phyloP scores from a whole-genome alignment of 352 stramenopile genomes.

The Phytophthora cactorum region DNA sequence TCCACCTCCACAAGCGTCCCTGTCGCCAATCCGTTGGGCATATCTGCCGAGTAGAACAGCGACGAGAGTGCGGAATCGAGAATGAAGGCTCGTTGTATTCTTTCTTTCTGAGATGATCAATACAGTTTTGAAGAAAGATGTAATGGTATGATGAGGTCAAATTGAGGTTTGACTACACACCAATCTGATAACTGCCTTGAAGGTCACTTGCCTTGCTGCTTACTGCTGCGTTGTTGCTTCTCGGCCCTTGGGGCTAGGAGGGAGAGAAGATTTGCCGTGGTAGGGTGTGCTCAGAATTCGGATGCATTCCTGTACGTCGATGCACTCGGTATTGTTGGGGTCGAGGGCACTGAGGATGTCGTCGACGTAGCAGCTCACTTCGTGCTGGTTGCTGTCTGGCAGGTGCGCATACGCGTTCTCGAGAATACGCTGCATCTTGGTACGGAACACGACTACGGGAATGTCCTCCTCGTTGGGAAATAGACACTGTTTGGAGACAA shows the following conservation, averaged over 20 bases:
- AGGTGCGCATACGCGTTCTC: conserved; percentile 70
- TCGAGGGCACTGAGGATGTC: conserved; percentile 72
- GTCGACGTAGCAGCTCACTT: conserved; percentile 77
- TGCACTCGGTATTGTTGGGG: conserved; percentile 74
- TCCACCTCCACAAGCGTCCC: conserved; percentile 41
- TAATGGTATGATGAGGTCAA: conserved; percentile 13
- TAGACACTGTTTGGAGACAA: conserved; percentile 38
- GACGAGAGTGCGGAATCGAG: conserved; percentile 12
- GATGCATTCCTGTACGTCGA: conserved; percentile 75
- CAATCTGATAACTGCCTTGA: conserved; percentile 19
- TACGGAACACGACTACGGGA: conserved; percentile 65
- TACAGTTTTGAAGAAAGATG: conserved; percentile 12
- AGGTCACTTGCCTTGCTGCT: not conserved
- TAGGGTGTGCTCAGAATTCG: conserved; percentile 63
- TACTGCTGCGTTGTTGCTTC: not conserved
- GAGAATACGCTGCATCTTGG: conserved; percentile 73
- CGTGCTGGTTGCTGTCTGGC: conserved; percentile 69
- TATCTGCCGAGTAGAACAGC: conserved; percentile 16
- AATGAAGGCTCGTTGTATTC: conserved; percentile 14
- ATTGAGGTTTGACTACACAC: conserved; percentile 15
- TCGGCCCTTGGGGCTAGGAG: conserved; percentile 9
- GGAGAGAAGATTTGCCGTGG: conserved; percentile 25
- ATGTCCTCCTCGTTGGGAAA: conserved; percentile 72
- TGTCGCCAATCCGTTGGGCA: conserved; percentile 17
- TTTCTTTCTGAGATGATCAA: not conserved